These are phyloP conservation scores for Chamaecyparis obtusa DNA, from an alignment of 75 land plant species.

Conservation along the genomic window DNA sequence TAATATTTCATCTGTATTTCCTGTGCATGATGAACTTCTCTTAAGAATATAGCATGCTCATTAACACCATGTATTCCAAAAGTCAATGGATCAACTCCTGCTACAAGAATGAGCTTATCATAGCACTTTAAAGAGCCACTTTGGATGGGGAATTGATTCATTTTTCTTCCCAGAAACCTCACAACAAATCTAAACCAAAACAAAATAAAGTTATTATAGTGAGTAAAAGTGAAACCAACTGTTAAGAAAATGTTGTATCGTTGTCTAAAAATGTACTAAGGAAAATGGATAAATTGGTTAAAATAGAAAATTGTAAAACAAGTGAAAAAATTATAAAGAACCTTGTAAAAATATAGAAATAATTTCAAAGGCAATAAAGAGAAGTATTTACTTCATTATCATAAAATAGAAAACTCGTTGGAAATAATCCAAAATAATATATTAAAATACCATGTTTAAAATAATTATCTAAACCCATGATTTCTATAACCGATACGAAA, in stretches of 20 bases:
- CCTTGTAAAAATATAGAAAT: neutral
- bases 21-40: conserved; percentile 85
- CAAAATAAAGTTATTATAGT: neutral
- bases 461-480: too few species aligned
- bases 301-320: neutral
- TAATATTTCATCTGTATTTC: conserved; percentile 76
- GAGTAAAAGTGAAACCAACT: neutral
- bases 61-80: conserved; percentile 83
- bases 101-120: conserved; percentile 83
- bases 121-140: conserved; percentile 58
- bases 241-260: neutral
- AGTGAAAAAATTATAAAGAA: neutral
- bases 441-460: too few species aligned
- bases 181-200: conserved; percentile 49
- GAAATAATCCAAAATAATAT: too few species aligned
- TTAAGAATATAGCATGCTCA: conserved; percentile 82
- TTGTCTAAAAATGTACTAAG: neutral
- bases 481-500: too few species aligned
- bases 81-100: conserved; percentile 73
- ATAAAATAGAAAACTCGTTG: too few species aligned
- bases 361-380: too few species aligned
- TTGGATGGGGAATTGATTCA: conserved; percentile 11
- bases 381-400: too few species aligned
- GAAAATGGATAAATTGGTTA: neutral
- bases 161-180: conserved; percentile 42